Evolutionary conservation across 768 basidiomycete species (phyloP).

Genomic region (Auriscalpium vulgare): DNA sequence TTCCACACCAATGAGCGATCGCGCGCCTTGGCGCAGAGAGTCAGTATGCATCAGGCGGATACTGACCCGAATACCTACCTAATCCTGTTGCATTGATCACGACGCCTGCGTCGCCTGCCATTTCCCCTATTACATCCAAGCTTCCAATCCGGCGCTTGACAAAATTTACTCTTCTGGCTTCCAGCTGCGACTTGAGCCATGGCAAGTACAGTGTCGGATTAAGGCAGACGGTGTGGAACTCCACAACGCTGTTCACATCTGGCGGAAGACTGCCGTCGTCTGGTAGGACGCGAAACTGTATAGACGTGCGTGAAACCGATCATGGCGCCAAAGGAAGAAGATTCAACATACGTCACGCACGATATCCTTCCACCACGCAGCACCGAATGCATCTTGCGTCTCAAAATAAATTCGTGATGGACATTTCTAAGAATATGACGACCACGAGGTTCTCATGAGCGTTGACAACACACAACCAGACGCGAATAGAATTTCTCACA

Average conservation of each 20-base stretch:
- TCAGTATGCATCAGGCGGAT: not conserved
- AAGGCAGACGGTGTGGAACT: slow-evolving; percentile 39
- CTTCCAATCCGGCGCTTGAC: slow-evolving; percentile 32
- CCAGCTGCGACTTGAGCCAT: slow-evolving; percentile 37
- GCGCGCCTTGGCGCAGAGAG: slow-evolving; percentile 38
- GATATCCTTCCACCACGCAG: slow-evolving; percentile 32
- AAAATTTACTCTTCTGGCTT: slow-evolving; percentile 34
- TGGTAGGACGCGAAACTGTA: slow-evolving; percentile 18
- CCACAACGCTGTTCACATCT: slow-evolving; percentile 28
- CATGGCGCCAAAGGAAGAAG: not conserved
- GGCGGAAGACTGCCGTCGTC: slow-evolving; percentile 27
- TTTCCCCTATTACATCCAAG: slow-evolving; percentile 38
- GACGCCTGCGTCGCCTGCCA: slow-evolving; percentile 29
- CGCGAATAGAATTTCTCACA: slow-evolving; percentile 18
- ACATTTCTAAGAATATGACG: slow-evolving; percentile 22
- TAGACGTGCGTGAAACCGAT: not conserved
- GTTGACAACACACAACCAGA: not conserved
- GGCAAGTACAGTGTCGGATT: slow-evolving; percentile 44
- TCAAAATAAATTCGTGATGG: slow-evolving; percentile 28
- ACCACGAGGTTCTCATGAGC: not conserved
- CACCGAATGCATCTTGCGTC: slow-evolving; percentile 11
- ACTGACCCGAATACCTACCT: slow-evolving; percentile 25
- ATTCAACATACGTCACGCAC: slow-evolving; percentile 28
- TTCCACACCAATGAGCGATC: slow-evolving; percentile 72
- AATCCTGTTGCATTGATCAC: slow-evolving; percentile 52